Base-by-base conservation (phyloP, 2,329 filamentous ascomycete genomes). In the Tolypocladium ovalisporum region DNA sequence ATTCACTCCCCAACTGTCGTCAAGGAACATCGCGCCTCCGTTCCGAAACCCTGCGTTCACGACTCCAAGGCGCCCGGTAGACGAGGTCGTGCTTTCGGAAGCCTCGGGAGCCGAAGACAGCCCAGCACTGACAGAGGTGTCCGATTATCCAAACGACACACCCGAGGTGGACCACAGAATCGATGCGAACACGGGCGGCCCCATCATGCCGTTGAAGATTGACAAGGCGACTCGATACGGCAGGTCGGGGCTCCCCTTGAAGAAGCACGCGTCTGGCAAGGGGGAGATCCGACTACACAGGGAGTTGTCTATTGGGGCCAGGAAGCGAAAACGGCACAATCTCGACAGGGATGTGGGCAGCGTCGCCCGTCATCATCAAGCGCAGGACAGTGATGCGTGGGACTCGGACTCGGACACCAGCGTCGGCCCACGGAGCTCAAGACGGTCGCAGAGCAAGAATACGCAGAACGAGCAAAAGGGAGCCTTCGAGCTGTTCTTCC, bases 31-130 rank as follows among this genome's bases (percentile, higher is more conserved):
- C 0, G 79, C 77, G 0, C 73, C 80, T 17, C 74, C 77, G 0
- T 86, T 86, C 61, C 79, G 83, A 27, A 86, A 86, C 62, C 81
- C 83, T 1, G 79, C 83, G 3, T 87, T 87, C 61, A 85, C 80
- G 2, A 87, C 84, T 0, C 84, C 83, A 0, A 79, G 84, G 54
- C 81, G 79, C 58, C 77, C 79, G 0, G 74, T 80, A 59, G 81
- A 85, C 39, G 75, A 81, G 37, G 71, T 77, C 19, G 65, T 74
- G 3, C 70, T 81, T 54, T 83, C 82, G 4, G 82, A 85, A 64
- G 71, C 73, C 44, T 85, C 82, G 3, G 78, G 78, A 34, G 76
- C 78, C 49, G 84, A 87, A 60, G 80, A 81, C 22, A 86, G 83
- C 60, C 84, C 84, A 22, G 80, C 79, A 32, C 71, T 74, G 65